Evolutionary conservation across 192 early-diverging fungal genomes (phyloP), one percentile per base, ranked within the genome.

Genomic region (Backusella sp.): DNA sequence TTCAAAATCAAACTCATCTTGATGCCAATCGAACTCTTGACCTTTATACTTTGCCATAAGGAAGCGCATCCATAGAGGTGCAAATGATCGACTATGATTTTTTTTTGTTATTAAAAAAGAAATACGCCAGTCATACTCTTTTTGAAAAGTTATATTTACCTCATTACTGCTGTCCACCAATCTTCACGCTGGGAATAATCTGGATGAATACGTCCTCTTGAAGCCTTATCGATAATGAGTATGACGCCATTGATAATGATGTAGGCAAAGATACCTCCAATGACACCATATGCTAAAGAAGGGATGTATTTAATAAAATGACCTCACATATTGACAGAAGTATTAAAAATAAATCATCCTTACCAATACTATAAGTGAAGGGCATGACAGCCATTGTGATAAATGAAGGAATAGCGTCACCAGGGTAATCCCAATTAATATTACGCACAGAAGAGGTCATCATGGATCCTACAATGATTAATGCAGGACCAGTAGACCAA

Each of bases 401-500:
- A 78, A 95, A 95, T 0, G 93, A 90, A 3, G 93, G 93, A 14
- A 95, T 85, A 0, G 86, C 88, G 66, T 95, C 92, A 36, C 92
- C 91, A 37, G 91, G 79, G 79, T 94, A 94, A 67, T 89, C 84
- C 87, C 92, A 95, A 83, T 95, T 95, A 76, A 95, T 90, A 62
- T 91, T 82, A 3, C 86, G 79, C 15, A 94, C 86, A 34, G 84
- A 86, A 26, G 88, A 84, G 68, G 90, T 86, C 94, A 95, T 95
- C 91, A 95, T 84, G 3, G 90, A 90, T 34, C 94, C 94, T 1
- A 95, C 91, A 42, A 90, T 69, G 46, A 95, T 90, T 68, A 95
- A 81, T 2, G 94, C 94, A 0, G 94, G 93, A 0, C 93, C 93
- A 0, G 94, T 94, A 21, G 94, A 90, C 92, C 93, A 94, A 1